phyloP scores from a whole-genome alignment of 2,329 filamentous ascomycete genomes.

The Botrytis byssoidea region DNA sequence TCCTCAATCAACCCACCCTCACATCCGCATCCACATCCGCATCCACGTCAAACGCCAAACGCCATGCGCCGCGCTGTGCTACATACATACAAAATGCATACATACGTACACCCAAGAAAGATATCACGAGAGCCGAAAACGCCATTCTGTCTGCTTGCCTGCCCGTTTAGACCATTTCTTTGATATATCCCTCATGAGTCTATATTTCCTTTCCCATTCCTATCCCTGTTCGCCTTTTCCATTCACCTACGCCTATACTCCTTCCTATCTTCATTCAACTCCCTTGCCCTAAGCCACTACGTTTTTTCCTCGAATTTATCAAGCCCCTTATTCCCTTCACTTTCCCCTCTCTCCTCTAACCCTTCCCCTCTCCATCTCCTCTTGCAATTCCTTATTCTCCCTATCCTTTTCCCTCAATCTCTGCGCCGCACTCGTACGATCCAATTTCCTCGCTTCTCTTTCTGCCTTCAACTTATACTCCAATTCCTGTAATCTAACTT shows the following conservation, averaged over 20 bases:
- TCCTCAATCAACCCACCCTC: no score
- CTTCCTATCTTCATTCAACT: neutral
- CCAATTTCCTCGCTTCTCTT: slow-evolving; percentile 78
- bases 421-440: slow-evolving; percentile 79
- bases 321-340: neutral
- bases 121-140: neutral
- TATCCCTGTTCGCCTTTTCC: neutral
- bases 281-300: neutral
- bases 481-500: slow-evolving; percentile 80
- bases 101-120: neutral
- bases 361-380: slow-evolving; percentile 51
- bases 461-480: slow-evolving; percentile 88
- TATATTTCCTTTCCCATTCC: neutral
- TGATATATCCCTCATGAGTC: neutral
- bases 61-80: neutral
- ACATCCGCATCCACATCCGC: neutral
- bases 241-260: neutral
- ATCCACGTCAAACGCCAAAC: neutral
- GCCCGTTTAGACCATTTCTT: neutral
- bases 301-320: neutral
- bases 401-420: slow-evolving; percentile 72
- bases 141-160: neutral
- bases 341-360: slow-evolving; percentile 18
- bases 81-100: neutral
- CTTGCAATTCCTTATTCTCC: slow-evolving; percentile 69